These are phyloP conservation scores for Nemophila menziesii DNA, from an alignment of 257 asterid genomes.

Conservation along the genomic window DNA sequence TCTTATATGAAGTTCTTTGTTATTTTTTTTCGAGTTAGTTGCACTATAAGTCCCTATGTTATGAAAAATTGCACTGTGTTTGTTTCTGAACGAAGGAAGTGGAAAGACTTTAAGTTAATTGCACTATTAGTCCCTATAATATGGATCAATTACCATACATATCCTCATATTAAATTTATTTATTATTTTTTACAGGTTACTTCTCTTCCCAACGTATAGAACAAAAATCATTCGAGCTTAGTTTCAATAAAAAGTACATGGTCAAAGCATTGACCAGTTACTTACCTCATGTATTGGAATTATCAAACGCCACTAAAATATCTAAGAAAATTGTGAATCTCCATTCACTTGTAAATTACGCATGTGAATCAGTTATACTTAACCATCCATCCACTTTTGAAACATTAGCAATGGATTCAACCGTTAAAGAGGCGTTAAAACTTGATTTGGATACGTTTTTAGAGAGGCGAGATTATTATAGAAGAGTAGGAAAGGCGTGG, in stretches of 20 bases:
- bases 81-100: too few species aligned
- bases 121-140: too few species aligned
- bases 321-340: slow-evolving; percentile 15
- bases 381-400: slow-evolving; percentile 30
- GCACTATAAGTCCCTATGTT: too few species aligned
- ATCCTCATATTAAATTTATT: too few species aligned
- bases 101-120: too few species aligned
- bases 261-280: slow-evolving; percentile 11
- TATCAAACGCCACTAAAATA: slow-evolving; percentile 14
- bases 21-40: too few species aligned
- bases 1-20: too few species aligned
- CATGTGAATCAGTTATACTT: slow-evolving; percentile 11
- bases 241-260: slow-evolving; percentile 9
- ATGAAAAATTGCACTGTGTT: too few species aligned
- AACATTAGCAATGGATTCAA: slow-evolving; percentile 26
- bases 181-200: neutral
- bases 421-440: slow-evolving; percentile 7
- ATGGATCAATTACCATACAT: too few species aligned
- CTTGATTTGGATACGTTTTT: slow-evolving; percentile 23
- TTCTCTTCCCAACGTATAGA: slow-evolving; percentile 5
- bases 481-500: slow-evolving; percentile 27
- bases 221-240: slow-evolving; percentile 13
- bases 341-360: slow-evolving; percentile 5
- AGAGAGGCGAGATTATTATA: slow-evolving; percentile 15
- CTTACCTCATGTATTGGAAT: slow-evolving; percentile 15